Evolutionary conservation across 345 rosid genomes (phyloP), one percentile per base, ranked within the genome.

Genomic region (Pugionium dolabratum): DNA sequence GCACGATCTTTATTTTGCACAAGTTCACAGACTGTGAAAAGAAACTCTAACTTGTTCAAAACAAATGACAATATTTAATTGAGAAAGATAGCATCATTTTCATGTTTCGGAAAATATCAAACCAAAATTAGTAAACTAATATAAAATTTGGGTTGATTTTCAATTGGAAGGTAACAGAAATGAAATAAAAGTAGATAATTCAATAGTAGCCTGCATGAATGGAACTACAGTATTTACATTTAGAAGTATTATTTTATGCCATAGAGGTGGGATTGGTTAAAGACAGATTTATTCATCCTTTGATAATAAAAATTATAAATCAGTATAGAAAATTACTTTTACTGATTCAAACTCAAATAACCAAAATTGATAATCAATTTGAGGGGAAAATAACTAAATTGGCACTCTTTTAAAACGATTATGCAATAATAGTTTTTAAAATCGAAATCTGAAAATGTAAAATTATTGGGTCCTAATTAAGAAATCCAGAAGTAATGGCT

Each of bases 1-100:
- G 44, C 68, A 75, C 26, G 62, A 71, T 66, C 71, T 51, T 18
- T 33, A 46, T 10, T 35, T 51, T 44, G 48, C 43, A 69, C 18
- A 70, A 53, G 44, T 1, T 59, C 30, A 62, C 30, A 49, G 32
- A 41, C 33, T 54, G 44, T 45, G 39, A 67, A 57, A 53, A 44
- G 58, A 45, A 62, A 54, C 54, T 7, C 39, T 35, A 67, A 54
- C 55, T 53, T 53, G 41, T 66, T 60, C 53, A 61, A 55, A 46
- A 45, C 76, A 57, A 59, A 33, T 58, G 50, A 34, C 10, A 43
- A 46, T 69, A 18, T 56, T 18, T 18, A 18, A 18, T 18, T 18
- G 34, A 9, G 33, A 28, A 41, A 8, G 26, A 50, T 49, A 35
- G 28, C 5, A 66, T 66, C 62, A 49, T 18, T 64, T 64, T 72